phyloP scores from a whole-genome alignment of 805 yeast genomes.

The Henningerozyma blattae region DNA sequence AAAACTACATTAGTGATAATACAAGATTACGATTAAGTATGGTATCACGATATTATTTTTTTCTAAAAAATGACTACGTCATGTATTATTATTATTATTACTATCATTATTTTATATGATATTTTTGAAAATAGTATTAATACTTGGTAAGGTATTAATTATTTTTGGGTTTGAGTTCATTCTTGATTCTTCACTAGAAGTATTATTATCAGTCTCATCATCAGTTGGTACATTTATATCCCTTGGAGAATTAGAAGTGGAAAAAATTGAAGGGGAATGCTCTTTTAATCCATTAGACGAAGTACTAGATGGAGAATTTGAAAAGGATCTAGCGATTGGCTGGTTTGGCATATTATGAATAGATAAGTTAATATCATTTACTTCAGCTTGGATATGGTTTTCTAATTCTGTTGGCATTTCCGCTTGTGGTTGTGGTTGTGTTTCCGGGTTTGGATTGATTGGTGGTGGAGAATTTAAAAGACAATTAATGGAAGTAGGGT shows the following conservation, averaged over 20 bases:
- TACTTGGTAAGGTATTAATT: conserved; percentile 8
- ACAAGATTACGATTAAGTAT: too few species aligned
- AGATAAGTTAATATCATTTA: neutral
- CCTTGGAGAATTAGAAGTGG: neutral
- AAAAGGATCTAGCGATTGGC: neutral
- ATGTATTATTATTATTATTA: neutral
- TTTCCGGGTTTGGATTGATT: too few species aligned
- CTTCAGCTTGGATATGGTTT: neutral
- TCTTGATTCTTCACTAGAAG: neutral
- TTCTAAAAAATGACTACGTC: neutral
- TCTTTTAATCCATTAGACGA: neutral
- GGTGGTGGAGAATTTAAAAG: neutral
- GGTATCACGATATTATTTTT: too few species aligned
- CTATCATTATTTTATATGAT: too few species aligned
- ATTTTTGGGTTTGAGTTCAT: neutral
- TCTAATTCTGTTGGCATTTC: neutral
- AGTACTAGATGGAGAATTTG: neutral
- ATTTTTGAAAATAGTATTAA: conserved; percentile 12
- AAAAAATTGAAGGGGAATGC: neutral
- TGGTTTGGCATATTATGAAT: neutral
- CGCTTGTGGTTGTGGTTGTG: too few species aligned
- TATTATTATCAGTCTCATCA: neutral
- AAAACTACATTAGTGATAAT: too few species aligned
- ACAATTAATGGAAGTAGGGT: neutral
- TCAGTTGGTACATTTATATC: neutral